Evolutionary conservation across 169 alveolate genomes (phyloP).

Genomic region (Besnoitia besnoiti): DNA sequence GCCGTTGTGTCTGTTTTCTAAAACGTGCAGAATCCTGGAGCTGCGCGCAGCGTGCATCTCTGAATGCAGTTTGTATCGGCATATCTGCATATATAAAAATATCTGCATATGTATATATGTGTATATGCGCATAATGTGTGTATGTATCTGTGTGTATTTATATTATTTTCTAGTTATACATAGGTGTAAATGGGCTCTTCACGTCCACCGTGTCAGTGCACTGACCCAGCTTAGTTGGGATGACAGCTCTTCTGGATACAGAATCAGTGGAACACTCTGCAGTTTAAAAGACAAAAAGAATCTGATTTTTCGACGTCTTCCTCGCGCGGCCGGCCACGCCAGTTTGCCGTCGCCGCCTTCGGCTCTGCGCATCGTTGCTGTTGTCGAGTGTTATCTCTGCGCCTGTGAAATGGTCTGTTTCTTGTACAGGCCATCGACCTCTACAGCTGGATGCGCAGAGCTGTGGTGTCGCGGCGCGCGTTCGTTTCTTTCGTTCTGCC

Average conservation of each 20-base stretch:
- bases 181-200: not conserved
- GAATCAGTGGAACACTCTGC: no score
- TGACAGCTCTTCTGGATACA: no score
- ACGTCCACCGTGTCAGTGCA: no score
- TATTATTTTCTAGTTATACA: not conserved
- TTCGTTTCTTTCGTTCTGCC: not conserved
- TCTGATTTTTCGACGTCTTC: no score
- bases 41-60: no score
- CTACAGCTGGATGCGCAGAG: not conserved
- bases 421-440: not conserved
- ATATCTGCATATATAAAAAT: not conserved
- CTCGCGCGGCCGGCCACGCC: no score
- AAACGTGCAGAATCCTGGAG: not conserved
- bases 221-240: no score
- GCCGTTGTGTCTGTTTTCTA: no score
- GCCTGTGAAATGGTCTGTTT: not conserved
- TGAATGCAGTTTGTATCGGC: not conserved
- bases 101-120: not conserved
- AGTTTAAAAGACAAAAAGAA: no score
- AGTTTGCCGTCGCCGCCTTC: no score
- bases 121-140: not conserved
- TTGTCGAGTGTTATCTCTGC: no score
- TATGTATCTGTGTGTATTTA: not conserved
- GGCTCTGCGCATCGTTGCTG: no score
- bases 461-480: not conserved